These are phyloP conservation scores for Leptographium lundbergii DNA, from an alignment of 2,329 filamentous ascomycete species.

Conservation along the genomic window DNA sequence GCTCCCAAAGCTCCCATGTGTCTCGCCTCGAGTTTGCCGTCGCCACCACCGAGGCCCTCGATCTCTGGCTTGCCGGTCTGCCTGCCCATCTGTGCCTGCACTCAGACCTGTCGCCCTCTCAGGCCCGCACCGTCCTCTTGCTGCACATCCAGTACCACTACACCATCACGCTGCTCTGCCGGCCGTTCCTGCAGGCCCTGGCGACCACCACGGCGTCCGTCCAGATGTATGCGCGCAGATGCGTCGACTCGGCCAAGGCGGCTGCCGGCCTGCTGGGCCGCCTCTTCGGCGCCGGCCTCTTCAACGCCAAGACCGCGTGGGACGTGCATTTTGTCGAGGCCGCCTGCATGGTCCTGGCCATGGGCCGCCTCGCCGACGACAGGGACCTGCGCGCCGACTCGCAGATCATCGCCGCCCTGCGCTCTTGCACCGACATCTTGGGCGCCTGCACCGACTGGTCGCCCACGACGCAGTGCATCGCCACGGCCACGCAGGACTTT, in stretches of 20 bases:
- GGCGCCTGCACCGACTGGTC: constrained; percentile 10
- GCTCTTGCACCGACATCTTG: constrained; percentile 7
- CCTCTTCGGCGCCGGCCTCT: constrained; percentile 7
- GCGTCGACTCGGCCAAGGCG: constrained; percentile 10
- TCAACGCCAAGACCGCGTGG: constrained; percentile 13
- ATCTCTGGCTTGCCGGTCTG: constrained; percentile 6
- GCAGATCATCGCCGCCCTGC: constrained; percentile 4
- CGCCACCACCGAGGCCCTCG: constrained; percentile 5
- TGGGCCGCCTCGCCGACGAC: constrained; percentile 9
- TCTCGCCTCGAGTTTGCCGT: constrained; percentile 3
- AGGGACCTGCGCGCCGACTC: constrained; percentile 4
- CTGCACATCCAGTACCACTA: constrained; percentile 19
- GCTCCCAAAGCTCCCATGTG: too few relatives aligned
- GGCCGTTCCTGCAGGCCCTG: constrained; percentile 16
- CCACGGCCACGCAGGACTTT: constrained; percentile 10
- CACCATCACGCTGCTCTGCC: constrained; percentile 15
- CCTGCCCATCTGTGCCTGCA: constrained; percentile 9
- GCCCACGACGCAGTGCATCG: constrained; percentile 11
- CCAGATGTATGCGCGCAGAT: constrained; percentile 1
- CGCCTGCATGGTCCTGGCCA: constrained; percentile 10
- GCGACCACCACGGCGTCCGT: not conserved
- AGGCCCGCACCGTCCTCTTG: constrained; percentile 14
- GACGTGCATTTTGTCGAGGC: constrained; percentile 12
- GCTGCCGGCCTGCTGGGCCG: constrained; percentile 7
- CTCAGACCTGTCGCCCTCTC: constrained; percentile 8